Conservation (phyloP, 75 land plant genomes). For the Selaginella tamariscina region DNA sequence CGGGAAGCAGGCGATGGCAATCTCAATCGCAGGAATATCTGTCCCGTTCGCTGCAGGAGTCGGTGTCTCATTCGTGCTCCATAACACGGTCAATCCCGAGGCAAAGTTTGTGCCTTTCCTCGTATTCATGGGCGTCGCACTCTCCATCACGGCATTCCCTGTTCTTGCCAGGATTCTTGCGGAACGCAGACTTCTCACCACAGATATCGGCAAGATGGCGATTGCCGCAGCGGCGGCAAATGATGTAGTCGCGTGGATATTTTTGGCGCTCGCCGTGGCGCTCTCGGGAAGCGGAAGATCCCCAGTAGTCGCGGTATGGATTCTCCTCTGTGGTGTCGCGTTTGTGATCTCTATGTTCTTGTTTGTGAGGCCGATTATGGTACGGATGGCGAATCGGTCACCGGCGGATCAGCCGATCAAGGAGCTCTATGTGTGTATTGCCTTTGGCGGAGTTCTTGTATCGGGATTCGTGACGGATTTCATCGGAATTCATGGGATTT, state of each 20-base stretch:
- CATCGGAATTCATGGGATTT: slow-evolving; percentile 43
- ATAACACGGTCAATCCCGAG: slow-evolving; percentile 18
- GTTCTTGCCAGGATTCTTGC: slow-evolving; percentile 81
- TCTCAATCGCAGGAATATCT: slow-evolving; percentile 52
- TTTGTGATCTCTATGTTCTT: slow-evolving; percentile 36
- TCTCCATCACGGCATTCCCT: slow-evolving; percentile 83
- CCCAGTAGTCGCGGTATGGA: slow-evolving; percentile 50
- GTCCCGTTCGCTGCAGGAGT: slow-evolving; percentile 54
- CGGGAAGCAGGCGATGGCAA: slow-evolving; percentile 45
- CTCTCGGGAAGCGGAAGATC: slow-evolving; percentile 43
- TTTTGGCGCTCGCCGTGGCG: slow-evolving; percentile 71
- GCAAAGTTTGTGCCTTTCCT: slow-evolving; percentile 33
- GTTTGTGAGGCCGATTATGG: slow-evolving; percentile 32
- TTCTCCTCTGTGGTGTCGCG: slow-evolving; percentile 40
- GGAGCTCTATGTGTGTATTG: slow-evolving; percentile 49
- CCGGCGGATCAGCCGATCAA: slow-evolving; percentile 53
- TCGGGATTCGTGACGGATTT: slow-evolving; percentile 59
- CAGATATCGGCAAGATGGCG: slow-evolving; percentile 69
- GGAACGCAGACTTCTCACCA: slow-evolving; percentile 75
- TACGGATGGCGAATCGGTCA: slow-evolving; percentile 35
- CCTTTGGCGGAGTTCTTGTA: slow-evolving; percentile 46
- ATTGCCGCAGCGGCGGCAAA: slow-evolving; percentile 87
- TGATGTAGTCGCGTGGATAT: slow-evolving; percentile 82
- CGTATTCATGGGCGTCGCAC: slow-evolving; percentile 79
- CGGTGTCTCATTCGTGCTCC: slow-evolving; percentile 42